Percentiles rank a stretch among this genome's conserved stretches.
Evolutionary conservation across 805 yeast species (phyloP).

Genomic region (Candida patagonica): DNA sequence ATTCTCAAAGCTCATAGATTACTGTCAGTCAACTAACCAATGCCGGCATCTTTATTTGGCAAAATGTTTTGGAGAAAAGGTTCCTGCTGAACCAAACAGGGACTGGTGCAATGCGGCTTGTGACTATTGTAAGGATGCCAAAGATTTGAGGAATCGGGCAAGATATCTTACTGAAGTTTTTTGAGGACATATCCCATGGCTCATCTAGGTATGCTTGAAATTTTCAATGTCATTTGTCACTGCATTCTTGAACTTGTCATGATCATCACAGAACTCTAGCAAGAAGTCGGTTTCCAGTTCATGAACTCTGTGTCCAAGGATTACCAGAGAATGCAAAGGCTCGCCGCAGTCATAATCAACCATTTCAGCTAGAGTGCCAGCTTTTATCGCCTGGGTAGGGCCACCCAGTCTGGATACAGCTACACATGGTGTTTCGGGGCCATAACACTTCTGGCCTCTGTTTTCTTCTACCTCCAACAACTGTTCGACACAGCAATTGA

Average conservation of each 20-base stretch:
- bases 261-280: conserved; percentile 55
- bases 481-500: conserved; percentile 82
- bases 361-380: conserved; percentile 73
- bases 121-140: conserved; percentile 1
- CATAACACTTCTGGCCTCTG: conserved; percentile 69
- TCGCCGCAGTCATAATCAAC: conserved; percentile 84
- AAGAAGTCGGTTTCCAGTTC: conserved; percentile 85
- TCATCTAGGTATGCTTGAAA: conserved; percentile 10
- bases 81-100: background rate
- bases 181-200: background rate
- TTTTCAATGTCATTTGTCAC: conserved; percentile 32
- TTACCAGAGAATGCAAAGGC: conserved; percentile 85
- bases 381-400: conserved; percentile 70
- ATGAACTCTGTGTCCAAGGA: conserved; percentile 87
- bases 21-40: background rate
- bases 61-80: conserved; percentile 1
- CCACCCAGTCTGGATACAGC: conserved; percentile 90
- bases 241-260: conserved; percentile 38
- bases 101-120: conserved; percentile 3
- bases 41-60: conserved; percentile 1
- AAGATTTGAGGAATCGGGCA: background rate
- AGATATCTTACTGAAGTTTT: background rate
- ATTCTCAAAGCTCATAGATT: background rate
- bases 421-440: conserved; percentile 83
- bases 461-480: conserved; percentile 77